Evolutionary conservation across 192 early-diverging fungal species (phyloP).

Genomic region (Coemansia sp.): DNA sequence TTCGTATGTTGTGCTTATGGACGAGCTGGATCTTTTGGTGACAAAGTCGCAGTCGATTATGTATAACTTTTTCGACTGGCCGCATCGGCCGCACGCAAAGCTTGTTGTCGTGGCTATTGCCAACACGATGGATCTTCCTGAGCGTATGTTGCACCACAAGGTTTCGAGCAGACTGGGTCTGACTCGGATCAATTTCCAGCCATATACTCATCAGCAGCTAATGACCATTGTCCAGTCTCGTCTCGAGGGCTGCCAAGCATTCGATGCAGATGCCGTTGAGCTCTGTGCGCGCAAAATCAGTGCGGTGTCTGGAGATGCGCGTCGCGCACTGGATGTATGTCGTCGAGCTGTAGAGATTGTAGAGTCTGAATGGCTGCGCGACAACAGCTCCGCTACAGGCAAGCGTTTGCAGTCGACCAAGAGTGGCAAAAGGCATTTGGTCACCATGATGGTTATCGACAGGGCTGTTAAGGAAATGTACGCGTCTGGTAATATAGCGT

Average conservation of each 20-base stretch:
- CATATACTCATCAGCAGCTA: constrained; percentile 87
- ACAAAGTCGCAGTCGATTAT: constrained; percentile 90
- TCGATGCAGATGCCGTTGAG: constrained; percentile 82
- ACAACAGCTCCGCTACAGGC: neutral
- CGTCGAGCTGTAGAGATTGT: constrained; percentile 73
- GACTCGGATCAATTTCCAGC: constrained; percentile 88
- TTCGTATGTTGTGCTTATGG: constrained; percentile 80
- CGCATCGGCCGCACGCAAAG: constrained; percentile 75
- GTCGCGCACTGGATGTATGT: constrained; percentile 93
- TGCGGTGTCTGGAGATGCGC: constrained; percentile 93
- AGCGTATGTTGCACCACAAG: constrained; percentile 85
- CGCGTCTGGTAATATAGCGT: constrained; percentile 69
- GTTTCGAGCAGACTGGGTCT: constrained; percentile 88
- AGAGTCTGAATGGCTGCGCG: constrained; percentile 44
- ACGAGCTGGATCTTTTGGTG: constrained; percentile 94
- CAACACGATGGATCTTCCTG: constrained; percentile 98
- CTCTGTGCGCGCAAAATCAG: constrained; percentile 95
- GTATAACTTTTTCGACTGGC: constrained; percentile 99
- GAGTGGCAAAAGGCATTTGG: constrained; percentile 41
- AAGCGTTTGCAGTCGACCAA: constrained; percentile 1
- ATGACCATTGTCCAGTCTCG: constrained; percentile 82
- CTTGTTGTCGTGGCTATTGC: constrained; percentile 94
- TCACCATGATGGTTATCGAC: constrained; percentile 69
- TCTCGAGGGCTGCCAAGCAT: constrained; percentile 68
- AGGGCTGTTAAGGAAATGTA: constrained; percentile 87